Conservation (phyloP, 805 yeast genomes). For the Candida nonsorbophila region DNA sequence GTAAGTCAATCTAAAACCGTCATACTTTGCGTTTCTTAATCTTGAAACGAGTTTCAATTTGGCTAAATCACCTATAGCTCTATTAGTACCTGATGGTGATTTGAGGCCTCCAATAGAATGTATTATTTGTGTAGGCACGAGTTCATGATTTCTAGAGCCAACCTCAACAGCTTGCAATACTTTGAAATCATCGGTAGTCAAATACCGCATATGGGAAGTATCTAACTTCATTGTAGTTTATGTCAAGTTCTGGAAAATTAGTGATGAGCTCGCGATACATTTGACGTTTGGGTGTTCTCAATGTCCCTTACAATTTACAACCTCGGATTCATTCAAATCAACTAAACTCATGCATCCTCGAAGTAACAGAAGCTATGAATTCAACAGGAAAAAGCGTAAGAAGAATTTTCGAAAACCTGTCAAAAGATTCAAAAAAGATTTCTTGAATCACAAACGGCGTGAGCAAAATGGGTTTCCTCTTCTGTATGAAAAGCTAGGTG, state of each 20-base stretch:
- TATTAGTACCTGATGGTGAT: conserved; percentile 69
- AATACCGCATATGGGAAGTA: conserved; percentile 87
- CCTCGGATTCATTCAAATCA: not conserved
- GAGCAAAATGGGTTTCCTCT: not conserved
- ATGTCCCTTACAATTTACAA: conserved; percentile 1
- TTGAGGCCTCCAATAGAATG: conserved; percentile 74
- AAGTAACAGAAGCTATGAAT: not conserved
- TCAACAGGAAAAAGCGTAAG: not conserved
- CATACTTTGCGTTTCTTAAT: conserved; percentile 87
- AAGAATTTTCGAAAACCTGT: not conserved
- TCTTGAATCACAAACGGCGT: not conserved
- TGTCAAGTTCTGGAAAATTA: conserved; percentile 1
- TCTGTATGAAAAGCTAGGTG: conserved; percentile 5
- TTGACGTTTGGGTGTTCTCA: conserved; percentile 4
- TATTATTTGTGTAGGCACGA: conserved; percentile 86
- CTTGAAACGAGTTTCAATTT: conserved; percentile 74
- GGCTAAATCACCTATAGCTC: conserved; percentile 80
- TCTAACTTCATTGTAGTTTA: conserved; percentile 73
- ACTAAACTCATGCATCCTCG: not conserved
- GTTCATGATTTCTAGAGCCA: conserved; percentile 90
- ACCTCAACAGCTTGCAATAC: conserved; percentile 84
- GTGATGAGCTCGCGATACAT: conserved; percentile 1
- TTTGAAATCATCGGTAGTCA: conserved; percentile 85
- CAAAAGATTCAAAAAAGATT: not conserved
- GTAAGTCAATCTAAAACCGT: conserved; percentile 86